Base-by-base conservation (phyloP, 495 filamentous ascomycete genomes). In the Talaromyces stipitatus region DNA sequence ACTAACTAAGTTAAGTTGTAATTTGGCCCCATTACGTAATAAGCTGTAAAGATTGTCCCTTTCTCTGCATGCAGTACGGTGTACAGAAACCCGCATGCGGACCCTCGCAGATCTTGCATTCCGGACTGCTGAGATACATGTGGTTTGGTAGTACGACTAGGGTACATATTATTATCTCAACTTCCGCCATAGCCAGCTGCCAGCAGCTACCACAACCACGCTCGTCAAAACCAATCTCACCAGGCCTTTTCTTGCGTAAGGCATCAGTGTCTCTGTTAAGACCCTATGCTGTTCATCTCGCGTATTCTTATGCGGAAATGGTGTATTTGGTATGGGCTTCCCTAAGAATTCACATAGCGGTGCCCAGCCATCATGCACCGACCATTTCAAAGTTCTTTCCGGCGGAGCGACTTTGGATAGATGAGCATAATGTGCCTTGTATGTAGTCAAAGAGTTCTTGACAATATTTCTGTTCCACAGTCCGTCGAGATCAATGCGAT, bases 341-440 rank as follows among this genome's bases (percentile, higher is more conserved):
- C 62, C 70, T 20, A 78, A 50, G 46, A 75, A 73, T 32, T 59
- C 26, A 41, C 76, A 80, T 41, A 80, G 66, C 28, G 74, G 73
- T 43, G 66, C 73, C 75, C 75, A 78, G 10, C 75, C 76, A 50
- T 75, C 67, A 51, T 72, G 65, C 27, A 78, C 67, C n/a, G 66
- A 62, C 58, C 67, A 79, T 53, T 72, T 72, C 45, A 78, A 57
- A 27, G 75, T 48, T 12, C 63, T 59, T 14, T 73, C 69, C 28
- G 54, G 50, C 0, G 69, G 64, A 14, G 74, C 68, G 4, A 69
- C 60, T 20, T 62, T 54, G 30, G 67, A 57, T 26, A 74, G 43
- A 32, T 67, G 62, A 2, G 69, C 64, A 57, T 72, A 70, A 56
- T 77, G 74, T 48, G 62, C 63, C 16, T 64, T 52, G 20, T 62